phyloP scores from a whole-genome alignment of 192 early-diverging fungal genomes.

The Backusella morwellensis region DNA sequence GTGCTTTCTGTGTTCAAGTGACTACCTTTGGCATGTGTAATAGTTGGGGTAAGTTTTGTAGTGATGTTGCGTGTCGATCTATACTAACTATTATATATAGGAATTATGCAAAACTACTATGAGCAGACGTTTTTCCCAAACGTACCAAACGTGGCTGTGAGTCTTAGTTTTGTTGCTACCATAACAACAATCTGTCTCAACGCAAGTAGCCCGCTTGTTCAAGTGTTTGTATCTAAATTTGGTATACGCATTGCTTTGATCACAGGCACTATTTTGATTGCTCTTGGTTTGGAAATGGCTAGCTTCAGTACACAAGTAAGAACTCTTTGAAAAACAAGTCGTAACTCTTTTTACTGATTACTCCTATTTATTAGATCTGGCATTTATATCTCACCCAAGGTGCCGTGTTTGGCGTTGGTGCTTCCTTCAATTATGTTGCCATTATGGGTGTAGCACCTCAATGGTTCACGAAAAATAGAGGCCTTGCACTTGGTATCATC shows the following conservation, averaged over 20 bases:
- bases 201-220: constrained; percentile 16
- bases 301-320: constrained; percentile 26
- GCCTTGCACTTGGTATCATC: constrained; percentile 53
- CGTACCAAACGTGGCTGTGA: constrained; percentile 1
- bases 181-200: neutral
- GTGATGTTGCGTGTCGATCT: neutral
- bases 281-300: constrained; percentile 18
- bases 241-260: constrained; percentile 1
- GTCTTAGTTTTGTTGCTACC: constrained; percentile 26
- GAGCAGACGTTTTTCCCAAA: constrained; percentile 17
- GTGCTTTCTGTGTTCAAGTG: constrained; percentile 37
- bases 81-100: neutral
- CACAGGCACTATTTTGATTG: neutral
- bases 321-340: no score
- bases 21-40: constrained; percentile 7
- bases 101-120: constrained; percentile 35
- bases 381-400: constrained; percentile 61
- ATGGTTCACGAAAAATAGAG: constrained; percentile 57
- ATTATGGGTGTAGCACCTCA: constrained; percentile 44
- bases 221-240: constrained; percentile 11
- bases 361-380: constrained; percentile 45
- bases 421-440: constrained; percentile 16
- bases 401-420: constrained; percentile 53
- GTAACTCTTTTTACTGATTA: neutral
- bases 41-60: constrained; percentile 10